Evolutionary conservation across 139 green algal genomes (phyloP).

Genomic region (Prasinococcaceae sp.): DNA sequence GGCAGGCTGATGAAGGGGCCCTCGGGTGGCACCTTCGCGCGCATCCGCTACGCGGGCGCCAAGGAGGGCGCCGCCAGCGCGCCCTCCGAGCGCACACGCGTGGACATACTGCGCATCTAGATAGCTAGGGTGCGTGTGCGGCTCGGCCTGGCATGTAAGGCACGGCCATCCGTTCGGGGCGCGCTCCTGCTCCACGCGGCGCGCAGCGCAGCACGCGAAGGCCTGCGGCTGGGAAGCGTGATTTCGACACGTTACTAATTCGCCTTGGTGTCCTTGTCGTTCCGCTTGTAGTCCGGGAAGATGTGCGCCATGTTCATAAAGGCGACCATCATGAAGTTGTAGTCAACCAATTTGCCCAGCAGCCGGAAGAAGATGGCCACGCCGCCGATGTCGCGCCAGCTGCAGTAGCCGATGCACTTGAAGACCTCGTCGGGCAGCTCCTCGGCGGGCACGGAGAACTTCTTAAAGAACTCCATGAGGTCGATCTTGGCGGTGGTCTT

Average conservation of each 20-base stretch:
- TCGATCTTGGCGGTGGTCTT: constrained; percentile 60
- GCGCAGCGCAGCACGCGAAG: too few relatives aligned
- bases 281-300: constrained; percentile 64
- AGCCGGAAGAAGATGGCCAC: constrained; percentile 69
- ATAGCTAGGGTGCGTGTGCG: too few relatives aligned
- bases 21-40: constrained; percentile 54
- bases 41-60: constrained; percentile 28
- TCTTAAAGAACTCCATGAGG: constrained; percentile 81
- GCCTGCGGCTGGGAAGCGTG: too few relatives aligned
- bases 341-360: constrained; percentile 56
- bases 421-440: constrained; percentile 71
- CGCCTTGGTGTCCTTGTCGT: too few relatives aligned
- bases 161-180: too few relatives aligned
- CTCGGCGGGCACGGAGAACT: constrained; percentile 62
- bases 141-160: too few relatives aligned
- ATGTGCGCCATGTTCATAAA: constrained; percentile 37
- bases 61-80: constrained; percentile 8
- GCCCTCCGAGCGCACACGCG: background rate
- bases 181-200: too few relatives aligned
- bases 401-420: constrained; percentile 49
- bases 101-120: constrained; percentile 7
- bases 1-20: constrained; percentile 53
- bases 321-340: constrained; percentile 62
- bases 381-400: constrained; percentile 70
- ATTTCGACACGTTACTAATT: too few relatives aligned